A percentile compares a stretch with the other conserved stretches of the same genome.
Evolutionary conservation across 768 basidiomycete genomes (phyloP).

Genomic region (Amanita rimosa): DNA sequence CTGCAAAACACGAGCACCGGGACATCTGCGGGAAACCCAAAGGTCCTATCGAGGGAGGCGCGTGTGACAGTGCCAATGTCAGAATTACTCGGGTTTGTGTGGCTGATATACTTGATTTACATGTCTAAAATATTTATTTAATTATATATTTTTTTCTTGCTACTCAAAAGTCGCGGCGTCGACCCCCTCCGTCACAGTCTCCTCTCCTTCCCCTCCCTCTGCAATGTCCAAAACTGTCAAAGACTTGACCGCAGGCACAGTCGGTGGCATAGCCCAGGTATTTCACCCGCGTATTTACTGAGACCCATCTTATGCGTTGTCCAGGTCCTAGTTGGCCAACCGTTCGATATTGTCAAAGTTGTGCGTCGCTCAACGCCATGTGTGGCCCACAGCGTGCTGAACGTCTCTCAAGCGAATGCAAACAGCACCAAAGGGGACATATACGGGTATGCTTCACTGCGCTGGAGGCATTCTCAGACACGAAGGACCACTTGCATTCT

Average conservation of each 20-base stretch:
- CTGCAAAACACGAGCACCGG: background rate
- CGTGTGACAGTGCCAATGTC: background rate
- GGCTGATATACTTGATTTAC: background rate
- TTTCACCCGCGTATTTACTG: slow-evolving; percentile 5
- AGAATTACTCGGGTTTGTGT: background rate
- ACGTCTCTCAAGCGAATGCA: slow-evolving; percentile 67
- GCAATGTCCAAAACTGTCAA: slow-evolving; percentile 61
- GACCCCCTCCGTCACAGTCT: background rate
- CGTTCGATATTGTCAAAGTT: slow-evolving; percentile 97
- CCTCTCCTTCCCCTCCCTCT: slow-evolving; percentile 1
- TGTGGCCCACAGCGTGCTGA: background rate
- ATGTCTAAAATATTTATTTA: too few species aligned
- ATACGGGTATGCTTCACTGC: slow-evolving; percentile 79
- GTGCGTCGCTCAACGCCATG: slow-evolving; percentile 33
- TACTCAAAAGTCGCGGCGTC: too few species aligned
- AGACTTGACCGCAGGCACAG: slow-evolving; percentile 83
- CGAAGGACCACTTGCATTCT: slow-evolving; percentile 90
- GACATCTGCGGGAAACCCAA: background rate
- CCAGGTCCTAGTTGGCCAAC: slow-evolving; percentile 83
- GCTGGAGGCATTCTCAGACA: slow-evolving; percentile 84
- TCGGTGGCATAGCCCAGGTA: slow-evolving; percentile 86
- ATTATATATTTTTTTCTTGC: too few species aligned
- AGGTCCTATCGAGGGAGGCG: background rate
- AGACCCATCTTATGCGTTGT: slow-evolving; percentile 10
- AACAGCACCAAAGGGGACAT: slow-evolving; percentile 85